Evolutionary conservation across 2,329 filamentous ascomycete genomes (phyloP).

Genomic region (Cytospora schulzeri): DNA sequence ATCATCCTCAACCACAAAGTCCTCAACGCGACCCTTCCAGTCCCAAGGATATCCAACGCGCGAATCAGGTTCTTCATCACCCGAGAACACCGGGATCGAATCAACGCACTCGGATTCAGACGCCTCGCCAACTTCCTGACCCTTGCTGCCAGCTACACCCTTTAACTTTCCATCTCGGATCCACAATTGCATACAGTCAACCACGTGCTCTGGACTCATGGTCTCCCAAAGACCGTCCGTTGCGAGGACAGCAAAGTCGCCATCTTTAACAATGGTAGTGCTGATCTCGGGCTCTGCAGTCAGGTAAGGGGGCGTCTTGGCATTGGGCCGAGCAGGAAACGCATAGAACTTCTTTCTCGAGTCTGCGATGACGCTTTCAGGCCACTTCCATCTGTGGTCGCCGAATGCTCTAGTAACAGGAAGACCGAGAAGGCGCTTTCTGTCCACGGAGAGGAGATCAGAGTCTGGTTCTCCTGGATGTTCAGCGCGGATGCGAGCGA

Average conservation of each 20-base stretch:
- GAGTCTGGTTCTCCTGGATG: too few relatives aligned
- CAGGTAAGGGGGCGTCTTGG: conserved; percentile 65
- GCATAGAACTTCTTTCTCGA: too few relatives aligned
- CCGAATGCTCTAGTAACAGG: too few relatives aligned
- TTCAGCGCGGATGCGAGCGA: too few relatives aligned
- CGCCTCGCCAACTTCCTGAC: neutral
- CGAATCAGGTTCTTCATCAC: conserved; percentile 3
- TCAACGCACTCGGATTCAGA: neutral
- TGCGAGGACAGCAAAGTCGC: conserved; percentile 65
- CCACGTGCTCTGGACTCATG: conserved; percentile 58
- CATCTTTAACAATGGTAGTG: conserved; percentile 52
- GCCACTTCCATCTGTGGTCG: too few relatives aligned
- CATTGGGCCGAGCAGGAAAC: conserved; percentile 47
- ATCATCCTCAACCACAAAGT: conserved; percentile 76
- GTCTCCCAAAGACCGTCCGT: conserved; percentile 69
- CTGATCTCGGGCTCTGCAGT: conserved; percentile 68
- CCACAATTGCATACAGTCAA: conserved; percentile 40
- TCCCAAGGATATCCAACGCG: conserved; percentile 1
- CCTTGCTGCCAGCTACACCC: neutral
- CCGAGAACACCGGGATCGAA: neutral
- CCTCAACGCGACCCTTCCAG: conserved; percentile 39
- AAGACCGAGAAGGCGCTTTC: too few relatives aligned
- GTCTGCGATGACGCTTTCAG: too few relatives aligned
- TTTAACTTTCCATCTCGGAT: conserved; percentile 5
- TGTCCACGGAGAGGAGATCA: too few relatives aligned